Evolutionary conservation across 495 filamentous ascomycete genomes (phyloP), one percentile per base, ranked within the genome.

Genomic region (Hyphodiscus hymeniophilus): DNA sequence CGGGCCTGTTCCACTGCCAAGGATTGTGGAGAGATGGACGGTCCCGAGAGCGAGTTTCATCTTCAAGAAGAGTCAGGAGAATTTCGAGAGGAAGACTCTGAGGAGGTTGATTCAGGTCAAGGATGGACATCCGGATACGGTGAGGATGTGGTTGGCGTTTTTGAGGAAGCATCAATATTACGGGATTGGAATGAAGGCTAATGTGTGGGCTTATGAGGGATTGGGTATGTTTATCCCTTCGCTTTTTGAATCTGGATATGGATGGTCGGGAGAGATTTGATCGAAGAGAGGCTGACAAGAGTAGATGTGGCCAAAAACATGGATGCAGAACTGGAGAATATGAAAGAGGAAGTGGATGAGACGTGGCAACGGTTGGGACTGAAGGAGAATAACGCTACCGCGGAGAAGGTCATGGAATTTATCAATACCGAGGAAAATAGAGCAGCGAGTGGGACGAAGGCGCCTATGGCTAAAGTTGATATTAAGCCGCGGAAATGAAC

Each of bases 131-230:
- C 81, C 88, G 11, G 87, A 95, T 65, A 79, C 76, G 3, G 89
- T 98, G 30, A 81, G 92, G 64, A 59, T 85, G 20, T 98, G 92
- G 92, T 66, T 98, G 36, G 90, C 87, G 11, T 97, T 92, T 52
- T 62, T 98, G 53, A 78, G 80, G 63, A 94, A 92, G 66, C 81
- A 95, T 60, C 81, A 84, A 12, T 95, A 91, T 62, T 86, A 94
- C 61, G 92, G 94, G 7, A 81, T 97, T 21, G 92, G 92, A 59
- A 95, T 98, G 90, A 98, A 98, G 74, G 91, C 94, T 20, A 96
- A 98, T 60, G 75, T 97, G 38, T 98, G 84, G 83, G 85, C 91
- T 60, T 84, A 84, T 69, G 79, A 84, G 56, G 77, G 75, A 48
- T 60, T 94, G 24, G 84, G 87, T 70, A 66, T 42, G 71, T 68